Conservation (phyloP, 192 early-diverging fungal species). For the Backusella macrospora region DNA sequence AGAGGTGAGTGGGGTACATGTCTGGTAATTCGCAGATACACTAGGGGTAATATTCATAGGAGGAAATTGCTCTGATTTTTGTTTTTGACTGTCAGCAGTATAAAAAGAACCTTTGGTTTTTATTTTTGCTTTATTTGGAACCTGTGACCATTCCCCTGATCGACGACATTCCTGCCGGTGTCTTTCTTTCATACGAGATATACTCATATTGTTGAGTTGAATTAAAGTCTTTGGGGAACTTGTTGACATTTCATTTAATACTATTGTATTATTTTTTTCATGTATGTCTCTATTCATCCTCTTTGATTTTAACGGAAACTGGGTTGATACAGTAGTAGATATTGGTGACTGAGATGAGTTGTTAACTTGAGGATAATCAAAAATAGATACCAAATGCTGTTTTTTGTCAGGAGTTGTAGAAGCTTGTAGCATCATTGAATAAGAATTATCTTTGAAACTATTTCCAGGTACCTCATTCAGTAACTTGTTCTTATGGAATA, state of each 20-base stretch:
- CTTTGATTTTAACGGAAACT: not conserved
- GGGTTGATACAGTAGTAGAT: not conserved
- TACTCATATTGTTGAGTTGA: not conserved
- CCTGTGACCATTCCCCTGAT: not conserved
- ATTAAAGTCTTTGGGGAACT: not conserved
- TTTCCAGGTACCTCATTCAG: not conserved
- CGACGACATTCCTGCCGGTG: constrained; percentile 22
- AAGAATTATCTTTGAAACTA: not conserved
- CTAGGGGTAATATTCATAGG: not conserved
- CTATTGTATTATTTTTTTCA: not conserved
- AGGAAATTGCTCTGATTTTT: not conserved
- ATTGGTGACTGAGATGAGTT: not conserved
- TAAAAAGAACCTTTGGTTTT: not conserved
- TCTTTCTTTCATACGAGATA: constrained; percentile 24
- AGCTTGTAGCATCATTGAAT: not conserved
- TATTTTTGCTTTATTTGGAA: not conserved
- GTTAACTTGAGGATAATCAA: not conserved
- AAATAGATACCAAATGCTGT: not conserved
- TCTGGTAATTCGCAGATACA: not conserved
- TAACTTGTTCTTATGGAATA: not conserved
- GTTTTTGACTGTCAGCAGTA: not conserved
- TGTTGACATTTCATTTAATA: not conserved
- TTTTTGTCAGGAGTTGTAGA: not conserved
- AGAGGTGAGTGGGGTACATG: not conserved
- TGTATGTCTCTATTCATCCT: not conserved